Evolutionary conservation across 2,329 filamentous ascomycete species (phyloP).

Genomic region (Sporothrix brunneoviolacea): DNA sequence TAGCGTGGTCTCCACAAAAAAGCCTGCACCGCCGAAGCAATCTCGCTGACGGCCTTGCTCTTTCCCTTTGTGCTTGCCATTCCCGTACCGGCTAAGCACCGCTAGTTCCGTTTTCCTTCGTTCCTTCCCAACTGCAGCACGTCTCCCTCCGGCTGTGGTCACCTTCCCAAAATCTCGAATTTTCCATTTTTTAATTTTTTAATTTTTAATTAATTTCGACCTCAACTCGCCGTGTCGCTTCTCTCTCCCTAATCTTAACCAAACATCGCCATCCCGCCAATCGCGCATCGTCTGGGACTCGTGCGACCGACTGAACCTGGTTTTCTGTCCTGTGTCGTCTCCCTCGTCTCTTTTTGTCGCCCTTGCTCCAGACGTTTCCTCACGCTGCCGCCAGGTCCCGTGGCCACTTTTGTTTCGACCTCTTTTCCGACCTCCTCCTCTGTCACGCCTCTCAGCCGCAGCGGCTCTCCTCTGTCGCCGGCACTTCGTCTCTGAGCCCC

Average conservation of each 20-base stretch:
- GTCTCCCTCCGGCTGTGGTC: neutral
- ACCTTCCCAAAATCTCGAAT: slow-evolving; percentile 10
- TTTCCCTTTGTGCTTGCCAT: no score
- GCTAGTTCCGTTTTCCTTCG: neutral
- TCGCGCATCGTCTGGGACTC: neutral
- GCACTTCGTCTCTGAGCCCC: no score
- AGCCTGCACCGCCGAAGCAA: neutral
- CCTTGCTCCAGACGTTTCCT: neutral
- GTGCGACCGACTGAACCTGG: neutral
- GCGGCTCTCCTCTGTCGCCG: neutral
- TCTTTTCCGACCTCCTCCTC: neutral
- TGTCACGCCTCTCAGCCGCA: neutral
- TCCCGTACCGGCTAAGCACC: no score
- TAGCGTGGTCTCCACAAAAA: neutral
- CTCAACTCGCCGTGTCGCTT: neutral
- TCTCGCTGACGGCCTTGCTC: no score
- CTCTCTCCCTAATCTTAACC: no score
- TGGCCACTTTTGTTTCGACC: slow-evolving; percentile 2
- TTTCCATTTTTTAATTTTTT: slow-evolving; percentile 6
- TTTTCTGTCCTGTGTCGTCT: neutral
- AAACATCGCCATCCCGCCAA: neutral
- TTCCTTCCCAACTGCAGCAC: no score
- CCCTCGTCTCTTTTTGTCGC: neutral
- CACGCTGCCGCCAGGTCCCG: neutral
- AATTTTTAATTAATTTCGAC: slow-evolving; percentile 3